A percentile compares a stretch with the other conserved stretches of the same genome.
These are phyloP conservation scores for Lathyrus sativus DNA, from an alignment of 306 rosid species.

Conservation along the genomic window DNA sequence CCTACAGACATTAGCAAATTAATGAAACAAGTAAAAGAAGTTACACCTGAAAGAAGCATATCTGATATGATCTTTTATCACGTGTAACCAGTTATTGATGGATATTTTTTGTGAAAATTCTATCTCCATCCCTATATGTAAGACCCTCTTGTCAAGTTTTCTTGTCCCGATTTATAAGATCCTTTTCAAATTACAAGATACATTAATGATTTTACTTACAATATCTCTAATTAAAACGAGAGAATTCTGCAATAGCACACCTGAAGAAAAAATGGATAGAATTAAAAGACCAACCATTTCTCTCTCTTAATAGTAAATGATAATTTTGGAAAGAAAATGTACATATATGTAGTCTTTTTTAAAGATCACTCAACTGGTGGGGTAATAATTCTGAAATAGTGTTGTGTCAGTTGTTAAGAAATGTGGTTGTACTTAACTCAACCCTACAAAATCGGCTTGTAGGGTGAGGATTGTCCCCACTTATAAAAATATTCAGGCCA, in stretches of 20 bases:
- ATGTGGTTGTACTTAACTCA: no score
- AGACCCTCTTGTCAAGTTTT: background rate
- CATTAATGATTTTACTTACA: background rate
- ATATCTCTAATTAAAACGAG: background rate
- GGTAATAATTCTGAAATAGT: conserved; percentile 11
- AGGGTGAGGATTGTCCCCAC: no score
- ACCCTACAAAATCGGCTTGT: no score
- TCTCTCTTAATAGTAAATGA: background rate
- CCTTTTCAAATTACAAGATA: background rate
- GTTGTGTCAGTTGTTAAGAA: background rate
- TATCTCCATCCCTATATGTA: background rate
- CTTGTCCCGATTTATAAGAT: background rate
- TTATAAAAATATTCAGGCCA: no score
- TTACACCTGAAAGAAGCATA: conserved; percentile 17
- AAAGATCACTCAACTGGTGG: conserved; percentile 6
- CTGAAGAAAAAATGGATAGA: background rate
- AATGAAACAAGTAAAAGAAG: conserved; percentile 23
- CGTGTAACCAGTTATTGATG: background rate
- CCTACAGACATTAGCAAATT: background rate
- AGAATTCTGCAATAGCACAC: background rate
- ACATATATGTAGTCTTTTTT: background rate
- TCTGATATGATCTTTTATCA: conserved; percentile 11
- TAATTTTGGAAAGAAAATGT: background rate
- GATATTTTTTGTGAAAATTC: background rate
- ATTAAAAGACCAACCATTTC: background rate